Base-by-base conservation (phyloP, 2,329 filamentous ascomycete genomes). In the Pseudogymnoascus sp. region DNA sequence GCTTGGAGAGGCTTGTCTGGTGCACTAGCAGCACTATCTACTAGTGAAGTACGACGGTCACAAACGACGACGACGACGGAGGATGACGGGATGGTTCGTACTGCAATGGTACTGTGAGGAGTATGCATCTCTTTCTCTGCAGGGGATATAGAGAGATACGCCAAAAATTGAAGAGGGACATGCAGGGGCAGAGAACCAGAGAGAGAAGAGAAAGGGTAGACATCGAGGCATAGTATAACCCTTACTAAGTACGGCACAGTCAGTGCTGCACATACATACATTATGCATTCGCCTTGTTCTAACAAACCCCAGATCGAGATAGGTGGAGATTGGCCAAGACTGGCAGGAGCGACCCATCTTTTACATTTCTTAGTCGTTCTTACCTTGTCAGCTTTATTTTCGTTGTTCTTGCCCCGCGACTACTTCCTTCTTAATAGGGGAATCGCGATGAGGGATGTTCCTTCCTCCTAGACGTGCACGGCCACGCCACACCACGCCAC, bases 1-100 rank as follows among this genome's bases (percentile, higher is more conserved):
- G n/a, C 51, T 57, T 57, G 29, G 51, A 57, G 51, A 57, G 29
- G 51, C 51, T 57, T 57, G 51, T 57, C 29, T 57, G 4, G 26
- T 12, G 51, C 18, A 34, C 21, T 12, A 34, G 11, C 31, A 34
- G 10, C 31, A 4, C 31, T 21, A 5, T 57, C n/a, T 18, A 18
- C 29, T 57, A 57, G 51, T 57, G 29, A 21, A 34, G 26, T 18
- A 31, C n/a, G 47, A n/a, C 1, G 31, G 31, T 34, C 10, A 54
- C 26, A 12, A 18, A 16, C n/a, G 26, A 31, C 2, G 47, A 31
- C 2, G 47, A 12, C 6, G 47, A 16, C 26, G 47, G 47, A 29
- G 26, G 26, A 54, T 12, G 47, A 23, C 18, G 42, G 42, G 42
- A 47, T 47, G 11, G 18, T 47, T 42, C 31, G 8, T 21, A 10